Conservation (phyloP, 257 asterid genomes). For the Salvia rosmarinus region DNA sequence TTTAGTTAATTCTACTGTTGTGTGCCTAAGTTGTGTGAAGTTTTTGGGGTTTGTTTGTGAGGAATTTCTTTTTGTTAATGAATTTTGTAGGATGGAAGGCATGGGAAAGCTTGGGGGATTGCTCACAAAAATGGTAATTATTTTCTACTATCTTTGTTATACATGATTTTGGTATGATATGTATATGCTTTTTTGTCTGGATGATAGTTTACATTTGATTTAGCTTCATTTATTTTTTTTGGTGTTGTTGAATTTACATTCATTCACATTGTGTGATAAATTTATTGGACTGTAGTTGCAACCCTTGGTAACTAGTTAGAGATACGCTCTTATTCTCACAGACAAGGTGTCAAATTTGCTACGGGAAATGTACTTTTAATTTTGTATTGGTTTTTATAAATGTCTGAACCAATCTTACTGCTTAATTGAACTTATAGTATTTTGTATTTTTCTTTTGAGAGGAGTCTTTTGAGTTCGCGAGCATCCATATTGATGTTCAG, state of each 20-base stretch:
- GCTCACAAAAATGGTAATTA: slow-evolving; percentile 74
- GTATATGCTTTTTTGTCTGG: slow-evolving; percentile 2
- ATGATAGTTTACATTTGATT: background rate
- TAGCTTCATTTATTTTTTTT: background rate
- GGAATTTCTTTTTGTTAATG: background rate
- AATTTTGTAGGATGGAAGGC: slow-evolving; percentile 75
- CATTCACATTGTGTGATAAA: background rate
- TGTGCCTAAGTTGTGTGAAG: background rate
- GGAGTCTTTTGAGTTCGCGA: too few species aligned
- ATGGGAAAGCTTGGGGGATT: slow-evolving; percentile 98
- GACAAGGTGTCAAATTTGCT: background rate
- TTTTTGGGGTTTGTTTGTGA: background rate
- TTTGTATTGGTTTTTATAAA: background rate
- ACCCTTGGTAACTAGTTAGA: background rate
- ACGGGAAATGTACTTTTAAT: background rate
- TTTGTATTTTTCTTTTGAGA: too few species aligned
- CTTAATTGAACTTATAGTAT: too few species aligned
- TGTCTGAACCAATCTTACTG: background rate
- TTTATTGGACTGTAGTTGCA: background rate
- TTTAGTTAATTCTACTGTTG: slow-evolving; percentile 2
- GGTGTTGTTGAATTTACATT: background rate
- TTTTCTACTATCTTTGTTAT: background rate
- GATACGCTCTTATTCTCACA: background rate
- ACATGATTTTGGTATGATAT: background rate
- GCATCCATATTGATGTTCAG: too few species aligned